Evolutionary conservation across 2,329 filamentous ascomycete genomes (phyloP), one percentile per base, ranked within the genome.

Genomic region (Dryadomyces quercivorus): DNA sequence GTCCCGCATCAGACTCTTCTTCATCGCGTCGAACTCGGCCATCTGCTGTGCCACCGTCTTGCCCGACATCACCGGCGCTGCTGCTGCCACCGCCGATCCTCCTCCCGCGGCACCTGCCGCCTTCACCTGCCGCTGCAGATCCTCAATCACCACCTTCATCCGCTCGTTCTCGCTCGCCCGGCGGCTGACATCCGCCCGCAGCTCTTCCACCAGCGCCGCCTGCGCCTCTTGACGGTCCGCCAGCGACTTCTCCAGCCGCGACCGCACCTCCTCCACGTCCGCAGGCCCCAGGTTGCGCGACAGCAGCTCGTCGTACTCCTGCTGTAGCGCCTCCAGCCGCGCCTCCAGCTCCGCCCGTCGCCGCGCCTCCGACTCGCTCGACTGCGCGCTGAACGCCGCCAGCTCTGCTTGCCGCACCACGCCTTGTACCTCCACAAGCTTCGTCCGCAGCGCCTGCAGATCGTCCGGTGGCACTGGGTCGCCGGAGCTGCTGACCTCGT

Each of bases 1-100:
- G 70, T 98, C 93, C 56, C 93, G 88, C 93, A 98, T 98, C 62
- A 98, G 77, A 61, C 88, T 95, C 81, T 98, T 98, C 83, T 98
- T 98, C 91, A 98, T 98, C 57, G 89, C 87, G 70, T 98, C 93
- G 63, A 98, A 98, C 67, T 98, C 93, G 56, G 92, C 88, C 69
- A 98, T 95, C 72, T 97, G 93, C 73, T 98, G 92, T 67, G 95
- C 90, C 47, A 97, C 82, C 13, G 89, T 94, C 78, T 95, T 95
- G 76, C 86, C 86, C 55, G 81, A 73, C 65, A 85, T 15, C 3
- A 55, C 34, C 45, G 26, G 38, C n/a, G 36, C 15, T 18, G 50
- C 13, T 8, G 6, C 31, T 16, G 22, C 22, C 71, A 36, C 46
- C 21, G 68, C 67, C 43, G 71, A 70, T 60, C 78, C 78, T 53